Evolutionary conservation across 129 eudicot genomes (phyloP).

Genomic region (Oenanthe sinensis): DNA sequence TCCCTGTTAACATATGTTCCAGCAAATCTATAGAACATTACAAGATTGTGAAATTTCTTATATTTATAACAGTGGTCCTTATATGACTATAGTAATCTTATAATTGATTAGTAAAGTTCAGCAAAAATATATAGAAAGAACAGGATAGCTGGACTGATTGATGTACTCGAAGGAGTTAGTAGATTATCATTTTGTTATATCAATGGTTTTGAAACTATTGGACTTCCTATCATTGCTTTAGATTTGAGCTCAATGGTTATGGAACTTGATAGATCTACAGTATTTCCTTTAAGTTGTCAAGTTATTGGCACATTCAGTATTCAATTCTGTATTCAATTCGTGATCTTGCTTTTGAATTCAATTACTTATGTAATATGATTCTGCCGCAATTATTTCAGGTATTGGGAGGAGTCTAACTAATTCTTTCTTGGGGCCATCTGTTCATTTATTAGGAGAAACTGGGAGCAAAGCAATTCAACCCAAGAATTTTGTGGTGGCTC

Average conservation of each 20-base stretch:
- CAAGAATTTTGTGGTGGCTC: background rate
- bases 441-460: background rate
- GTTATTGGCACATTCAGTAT: background rate
- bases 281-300: background rate
- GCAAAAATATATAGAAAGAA: background rate
- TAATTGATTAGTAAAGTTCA: background rate
- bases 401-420: background rate
- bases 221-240: background rate
- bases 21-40: background rate
- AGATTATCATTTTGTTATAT: background rate
- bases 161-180: background rate
- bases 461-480: background rate
- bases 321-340: too few species aligned
- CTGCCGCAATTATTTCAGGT: constrained; percentile 1
- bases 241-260: background rate
- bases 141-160: background rate
- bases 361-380: background rate
- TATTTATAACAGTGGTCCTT: background rate
- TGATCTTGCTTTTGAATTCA: background rate
- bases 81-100: background rate
- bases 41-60: background rate
- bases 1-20: background rate
- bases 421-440: background rate
- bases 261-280: background rate
- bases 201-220: background rate